A percentile compares a stretch with the other conserved stretches of the same genome.
Evolutionary conservation across 495 filamentous ascomycete genomes (phyloP).

Genomic region (Penicillium psychrofluorescens): DNA sequence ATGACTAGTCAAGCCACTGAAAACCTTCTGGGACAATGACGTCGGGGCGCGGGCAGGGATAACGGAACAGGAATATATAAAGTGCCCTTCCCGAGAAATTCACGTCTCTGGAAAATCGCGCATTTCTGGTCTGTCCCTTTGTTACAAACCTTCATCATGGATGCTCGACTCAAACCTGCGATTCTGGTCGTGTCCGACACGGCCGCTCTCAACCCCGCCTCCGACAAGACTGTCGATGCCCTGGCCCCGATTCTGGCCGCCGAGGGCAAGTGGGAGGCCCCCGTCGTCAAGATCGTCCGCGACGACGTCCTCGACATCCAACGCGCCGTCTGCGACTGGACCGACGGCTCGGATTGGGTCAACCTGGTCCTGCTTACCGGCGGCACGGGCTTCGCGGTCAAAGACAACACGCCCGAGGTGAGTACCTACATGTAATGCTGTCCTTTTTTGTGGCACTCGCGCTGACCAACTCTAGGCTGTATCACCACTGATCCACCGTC

Average conservation of each 20-base stretch:
- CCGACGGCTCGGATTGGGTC: constrained; percentile 49
- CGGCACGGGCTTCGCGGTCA: constrained; percentile 88
- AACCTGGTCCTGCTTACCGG: constrained; percentile 86
- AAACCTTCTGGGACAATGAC: too few relatives aligned
- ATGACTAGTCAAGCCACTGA: too few relatives aligned
- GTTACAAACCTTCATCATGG: constrained; percentile 5
- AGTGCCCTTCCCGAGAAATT: too few relatives aligned
- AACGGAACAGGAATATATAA: too few relatives aligned
- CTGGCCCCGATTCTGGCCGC: constrained; percentile 60
- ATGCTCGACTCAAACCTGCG: constrained; percentile 37
- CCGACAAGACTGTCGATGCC: constrained; percentile 60
- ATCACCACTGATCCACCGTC: constrained; percentile 69
- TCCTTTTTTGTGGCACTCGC: too few relatives aligned
- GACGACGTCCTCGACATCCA: constrained; percentile 75
- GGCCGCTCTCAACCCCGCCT: constrained; percentile 72
- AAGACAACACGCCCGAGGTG: constrained; percentile 85
- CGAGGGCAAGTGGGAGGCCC: constrained; percentile 64
- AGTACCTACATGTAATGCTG: constrained; percentile 9
- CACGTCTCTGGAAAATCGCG: too few relatives aligned
- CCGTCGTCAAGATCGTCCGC: constrained; percentile 66
- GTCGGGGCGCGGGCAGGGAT: too few relatives aligned
- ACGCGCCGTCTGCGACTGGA: constrained; percentile 57
- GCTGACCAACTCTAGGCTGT: constrained; percentile 53
- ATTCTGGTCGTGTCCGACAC: constrained; percentile 92
- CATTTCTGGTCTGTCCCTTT: too few relatives aligned